Evolutionary conservation across 1,284 basidiomycete genomes (phyloP), one percentile per base, ranked within the genome.

Genomic region (Macrocystidia cucumis): DNA sequence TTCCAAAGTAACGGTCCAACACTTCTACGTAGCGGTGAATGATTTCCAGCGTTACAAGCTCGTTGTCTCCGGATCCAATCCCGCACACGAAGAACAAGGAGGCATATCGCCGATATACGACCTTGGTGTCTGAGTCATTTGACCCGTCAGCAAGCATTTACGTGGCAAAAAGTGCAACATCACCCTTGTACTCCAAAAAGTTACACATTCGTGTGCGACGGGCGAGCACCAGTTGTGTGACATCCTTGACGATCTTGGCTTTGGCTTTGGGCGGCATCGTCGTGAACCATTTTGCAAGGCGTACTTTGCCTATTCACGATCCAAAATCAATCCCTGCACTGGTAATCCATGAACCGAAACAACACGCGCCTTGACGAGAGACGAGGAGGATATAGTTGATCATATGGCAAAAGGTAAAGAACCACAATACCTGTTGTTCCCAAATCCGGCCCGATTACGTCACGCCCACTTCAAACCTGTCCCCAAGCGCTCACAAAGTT

Each of bases 21-120:
- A 98, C 89, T 56, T 99, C 96, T 42, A 99, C 96, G 52, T 96
- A 99, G 54, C 96, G 82, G 60, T 99, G 96, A 37, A 98, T 92
- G 47, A 98, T 85, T 65, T 98, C 95, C 38, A 98, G 72, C 12
- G 93, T 93, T 44, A 95, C 77, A 44, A 98, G 74, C 51, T 86
- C 82, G 57, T 99, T 99, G 65, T 99, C 96, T 29, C 70, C 72
- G 25, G 82, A 79, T 32, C 80, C 77, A 50, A 98, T 89, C 27
- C 95, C 93, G 46, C 82, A 87, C 28, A 99, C 90, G 65, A 99
- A 99, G 76, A 99, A 99, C 27, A 99, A 66, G 11, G 91, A 96
- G 2, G 96, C 96, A 55, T 99, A 99, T 55, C 96, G 79, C 37
- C 96, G 73, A 63, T 99, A 99, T 8, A 98, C 91, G 41, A 99